Evolutionary conservation across 2,329 filamentous ascomycete species (phyloP).

Genomic region (Pseudopithomyces maydicus): DNA sequence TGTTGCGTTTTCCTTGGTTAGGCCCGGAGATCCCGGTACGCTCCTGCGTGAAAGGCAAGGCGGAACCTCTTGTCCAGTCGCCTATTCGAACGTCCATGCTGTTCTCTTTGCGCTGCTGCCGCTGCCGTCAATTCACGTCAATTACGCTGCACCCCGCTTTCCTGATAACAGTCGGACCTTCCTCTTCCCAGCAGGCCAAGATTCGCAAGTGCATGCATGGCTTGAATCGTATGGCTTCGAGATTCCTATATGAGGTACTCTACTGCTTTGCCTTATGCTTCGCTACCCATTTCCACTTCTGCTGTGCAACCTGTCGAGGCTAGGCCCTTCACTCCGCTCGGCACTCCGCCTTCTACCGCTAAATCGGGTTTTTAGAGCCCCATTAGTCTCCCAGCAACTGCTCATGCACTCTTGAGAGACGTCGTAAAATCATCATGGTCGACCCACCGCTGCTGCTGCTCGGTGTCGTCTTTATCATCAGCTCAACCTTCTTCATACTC

Average conservation of each 20-base stretch:
- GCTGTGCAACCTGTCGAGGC: conserved; percentile 23
- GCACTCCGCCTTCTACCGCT: conserved; percentile 9
- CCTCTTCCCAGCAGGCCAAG: conserved; percentile 8
- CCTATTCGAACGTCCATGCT: conserved; percentile 13
- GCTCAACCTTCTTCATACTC: conserved; percentile 31
- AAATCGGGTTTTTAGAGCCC: neutral
- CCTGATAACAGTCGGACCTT: conserved; percentile 20
- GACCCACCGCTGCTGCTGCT: conserved; percentile 30
- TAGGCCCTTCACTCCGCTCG: conserved; percentile 17
- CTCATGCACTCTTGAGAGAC: neutral
- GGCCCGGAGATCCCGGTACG: conserved; percentile 6
- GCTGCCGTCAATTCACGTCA: conserved; percentile 12
- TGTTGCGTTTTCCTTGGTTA: conserved; percentile 20
- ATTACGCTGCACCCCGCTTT: conserved; percentile 20
- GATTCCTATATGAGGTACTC: conserved; percentile 14
- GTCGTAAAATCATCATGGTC: conserved; percentile 22
- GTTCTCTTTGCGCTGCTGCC: conserved; percentile 5
- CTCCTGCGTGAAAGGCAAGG: conserved; percentile 11
- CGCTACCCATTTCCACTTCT: conserved; percentile 18
- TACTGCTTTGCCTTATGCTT: conserved; percentile 12
- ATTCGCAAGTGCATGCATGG: neutral
- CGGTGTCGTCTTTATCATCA: conserved; percentile 36
- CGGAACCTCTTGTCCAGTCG: conserved; percentile 11
- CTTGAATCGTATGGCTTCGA: conserved; percentile 4
- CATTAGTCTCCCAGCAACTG: neutral